Conservation (phyloP, 805 yeast species). For the Candida dendrica region DNA sequence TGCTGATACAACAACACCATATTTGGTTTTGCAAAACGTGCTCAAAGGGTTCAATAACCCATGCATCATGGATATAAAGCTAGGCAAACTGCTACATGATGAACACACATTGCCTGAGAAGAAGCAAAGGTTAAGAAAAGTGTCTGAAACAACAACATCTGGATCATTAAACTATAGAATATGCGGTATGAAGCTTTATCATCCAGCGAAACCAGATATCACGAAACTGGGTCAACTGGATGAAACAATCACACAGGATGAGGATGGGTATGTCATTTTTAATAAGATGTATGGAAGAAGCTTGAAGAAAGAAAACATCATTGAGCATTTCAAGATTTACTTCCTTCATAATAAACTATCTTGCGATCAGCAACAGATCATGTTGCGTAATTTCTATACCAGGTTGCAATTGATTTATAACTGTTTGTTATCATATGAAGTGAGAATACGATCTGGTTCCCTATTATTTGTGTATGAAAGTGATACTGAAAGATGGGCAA, state of each 20-base stretch:
- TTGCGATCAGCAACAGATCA: conserved; percentile 23
- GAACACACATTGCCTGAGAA: conserved; percentile 53
- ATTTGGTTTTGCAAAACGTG: conserved; percentile 66
- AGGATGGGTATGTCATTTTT: conserved; percentile 39
- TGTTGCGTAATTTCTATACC: conserved; percentile 41
- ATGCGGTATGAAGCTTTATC: conserved; percentile 75
- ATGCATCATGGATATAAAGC: conserved; percentile 72
- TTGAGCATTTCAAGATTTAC: conserved; percentile 37
- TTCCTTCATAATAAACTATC: conserved; percentile 33
- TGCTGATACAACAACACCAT: conserved; percentile 25
- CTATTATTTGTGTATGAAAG: conserved; percentile 70
- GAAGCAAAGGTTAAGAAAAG: conserved; percentile 48
- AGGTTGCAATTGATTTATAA: conserved; percentile 62
- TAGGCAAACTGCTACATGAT: conserved; percentile 71
- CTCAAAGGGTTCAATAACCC: conserved; percentile 58
- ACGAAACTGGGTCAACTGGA: conserved; percentile 6
- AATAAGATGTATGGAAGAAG: conserved; percentile 70
- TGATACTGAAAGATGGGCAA: conserved; percentile 48
- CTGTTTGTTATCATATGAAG: conserved; percentile 54
- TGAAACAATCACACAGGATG: conserved; percentile 13
- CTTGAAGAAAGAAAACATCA: conserved; percentile 36
- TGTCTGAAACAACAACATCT: conserved; percentile 69
- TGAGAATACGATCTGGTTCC: conserved; percentile 65
- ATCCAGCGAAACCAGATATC: conserved; percentile 12
- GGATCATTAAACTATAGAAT: conserved; percentile 71